phyloP scores from a whole-genome alignment of 257 asterid species.

The Osmanthus fragrans region DNA sequence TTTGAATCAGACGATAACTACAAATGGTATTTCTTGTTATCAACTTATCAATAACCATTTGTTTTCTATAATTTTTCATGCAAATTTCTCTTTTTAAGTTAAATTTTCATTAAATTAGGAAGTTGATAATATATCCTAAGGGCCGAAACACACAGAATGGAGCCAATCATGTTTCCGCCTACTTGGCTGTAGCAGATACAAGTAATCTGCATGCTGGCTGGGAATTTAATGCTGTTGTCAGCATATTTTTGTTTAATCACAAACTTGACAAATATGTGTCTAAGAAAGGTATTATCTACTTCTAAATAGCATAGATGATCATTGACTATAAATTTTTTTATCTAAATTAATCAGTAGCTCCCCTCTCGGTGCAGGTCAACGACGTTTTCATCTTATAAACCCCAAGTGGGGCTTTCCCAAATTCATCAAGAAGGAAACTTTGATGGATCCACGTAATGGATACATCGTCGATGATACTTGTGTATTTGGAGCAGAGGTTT shows the following conservation, averaged over 20 bases:
- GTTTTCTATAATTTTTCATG: too few relatives aligned
- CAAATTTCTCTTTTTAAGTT: too few relatives aligned
- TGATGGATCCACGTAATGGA: conserved; percentile 23
- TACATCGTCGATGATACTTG: conserved; percentile 24
- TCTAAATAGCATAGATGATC: too few relatives aligned
- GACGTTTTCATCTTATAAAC: conserved; percentile 19
- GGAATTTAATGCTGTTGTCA: conserved; percentile 10
- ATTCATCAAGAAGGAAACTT: conserved; percentile 13
- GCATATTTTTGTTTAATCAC: conserved; percentile 25
- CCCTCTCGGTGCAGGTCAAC: not conserved
- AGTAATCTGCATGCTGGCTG: conserved; percentile 5
- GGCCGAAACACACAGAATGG: not conserved
- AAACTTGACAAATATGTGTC: conserved; percentile 19
- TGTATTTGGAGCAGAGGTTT: too few relatives aligned
- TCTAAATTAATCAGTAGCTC: too few relatives aligned
- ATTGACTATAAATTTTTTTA: too few relatives aligned
- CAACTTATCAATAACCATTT: too few relatives aligned
- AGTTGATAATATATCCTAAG: conserved; percentile 18
- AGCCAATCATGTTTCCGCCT: too few relatives aligned
- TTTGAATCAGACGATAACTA: not conserved
- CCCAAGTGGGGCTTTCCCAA: conserved; percentile 28
- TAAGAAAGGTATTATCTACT: not conserved
- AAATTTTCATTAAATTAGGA: conserved; percentile 2
- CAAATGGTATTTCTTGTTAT: not conserved
- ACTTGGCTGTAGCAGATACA: conserved; percentile 6